Percentiles rank a stretch among this genome's conserved stretches.
These are phyloP conservation scores for Thymus mandschuricus DNA, from an alignment of 257 asterid species.

Conservation along the genomic window DNA sequence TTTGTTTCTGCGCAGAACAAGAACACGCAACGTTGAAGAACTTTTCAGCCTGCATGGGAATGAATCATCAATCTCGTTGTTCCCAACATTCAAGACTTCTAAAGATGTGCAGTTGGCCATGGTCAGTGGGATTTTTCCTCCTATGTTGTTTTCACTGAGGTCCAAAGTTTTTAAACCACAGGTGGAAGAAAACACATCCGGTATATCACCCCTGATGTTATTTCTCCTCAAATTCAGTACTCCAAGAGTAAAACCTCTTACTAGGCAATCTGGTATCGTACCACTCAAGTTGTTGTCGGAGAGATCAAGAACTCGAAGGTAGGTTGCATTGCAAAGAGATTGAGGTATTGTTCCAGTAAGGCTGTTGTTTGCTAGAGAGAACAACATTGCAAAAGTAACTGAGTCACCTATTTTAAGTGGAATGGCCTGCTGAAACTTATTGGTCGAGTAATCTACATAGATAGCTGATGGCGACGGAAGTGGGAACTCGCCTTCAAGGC, in stretches of 20 bases:
- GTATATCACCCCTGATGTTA: slow-evolving; percentile 36
- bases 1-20: slow-evolving; percentile 53
- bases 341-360: slow-evolving; percentile 41
- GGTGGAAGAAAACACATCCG: slow-evolving; percentile 29
- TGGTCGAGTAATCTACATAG: slow-evolving; percentile 53
- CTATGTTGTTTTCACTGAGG: slow-evolving; percentile 40
- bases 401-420: slow-evolving; percentile 33
- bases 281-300: slow-evolving; percentile 43
- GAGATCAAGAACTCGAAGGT: slow-evolving; percentile 51
- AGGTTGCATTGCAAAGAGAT: slow-evolving; percentile 40
- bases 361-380: slow-evolving; percentile 47
- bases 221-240: slow-evolving; percentile 50
- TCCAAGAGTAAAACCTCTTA: slow-evolving; percentile 15
- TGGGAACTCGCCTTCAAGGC: slow-evolving; percentile 45
- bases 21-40: slow-evolving; percentile 52
- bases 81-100: slow-evolving; percentile 45
- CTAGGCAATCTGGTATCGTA: slow-evolving; percentile 46
- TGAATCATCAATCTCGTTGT: slow-evolving; percentile 40
- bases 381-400: slow-evolving; percentile 9
- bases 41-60: slow-evolving; percentile 45
- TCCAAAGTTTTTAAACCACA: slow-evolving; percentile 47
- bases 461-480: slow-evolving; percentile 28
- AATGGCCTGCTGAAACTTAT: slow-evolving; percentile 35
- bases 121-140: slow-evolving; percentile 46
- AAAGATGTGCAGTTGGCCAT: slow-evolving; percentile 44